phyloP scores from a whole-genome alignment of 306 rosid species.

The Leucaena leucocephala region DNA sequence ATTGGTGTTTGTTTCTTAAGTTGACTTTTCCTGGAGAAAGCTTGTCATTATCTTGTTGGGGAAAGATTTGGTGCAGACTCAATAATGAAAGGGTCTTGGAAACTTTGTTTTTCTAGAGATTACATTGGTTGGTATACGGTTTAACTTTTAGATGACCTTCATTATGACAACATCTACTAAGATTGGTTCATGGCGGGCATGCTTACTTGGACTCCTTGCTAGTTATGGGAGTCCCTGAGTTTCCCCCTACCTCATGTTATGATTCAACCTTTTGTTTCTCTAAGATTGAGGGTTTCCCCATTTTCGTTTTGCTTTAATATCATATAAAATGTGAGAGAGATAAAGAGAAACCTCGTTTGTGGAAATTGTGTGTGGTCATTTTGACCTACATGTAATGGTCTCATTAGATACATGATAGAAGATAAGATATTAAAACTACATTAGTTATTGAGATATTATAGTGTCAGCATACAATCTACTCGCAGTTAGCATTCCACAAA shows the following conservation, averaged over 20 bases:
- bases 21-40: not conserved
- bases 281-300: not conserved
- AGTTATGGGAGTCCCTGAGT: not conserved
- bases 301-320: not conserved
- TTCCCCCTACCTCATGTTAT: not conserved
- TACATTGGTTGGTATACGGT: not conserved
- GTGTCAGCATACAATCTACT: not conserved
- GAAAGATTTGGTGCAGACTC: not conserved
- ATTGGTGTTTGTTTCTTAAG: not conserved
- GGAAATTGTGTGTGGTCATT: not conserved
- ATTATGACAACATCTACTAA: not conserved
- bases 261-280: not conserved
- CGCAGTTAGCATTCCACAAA: not conserved
- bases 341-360: not conserved
- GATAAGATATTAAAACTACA: not conserved
- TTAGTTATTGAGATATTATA: not conserved
- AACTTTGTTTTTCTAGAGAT: not conserved
- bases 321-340: not conserved
- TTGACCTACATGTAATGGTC: not conserved
- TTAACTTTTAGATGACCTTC: not conserved
- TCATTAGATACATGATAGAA: not conserved
- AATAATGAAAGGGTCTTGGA: not conserved
- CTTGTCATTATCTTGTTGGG: not conserved
- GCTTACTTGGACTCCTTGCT: not conserved
- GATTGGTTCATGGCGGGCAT: not conserved